Evolutionary conservation across 2,329 filamentous ascomycete genomes (phyloP).

Genomic region (Dactylonectria macrodidyma): DNA sequence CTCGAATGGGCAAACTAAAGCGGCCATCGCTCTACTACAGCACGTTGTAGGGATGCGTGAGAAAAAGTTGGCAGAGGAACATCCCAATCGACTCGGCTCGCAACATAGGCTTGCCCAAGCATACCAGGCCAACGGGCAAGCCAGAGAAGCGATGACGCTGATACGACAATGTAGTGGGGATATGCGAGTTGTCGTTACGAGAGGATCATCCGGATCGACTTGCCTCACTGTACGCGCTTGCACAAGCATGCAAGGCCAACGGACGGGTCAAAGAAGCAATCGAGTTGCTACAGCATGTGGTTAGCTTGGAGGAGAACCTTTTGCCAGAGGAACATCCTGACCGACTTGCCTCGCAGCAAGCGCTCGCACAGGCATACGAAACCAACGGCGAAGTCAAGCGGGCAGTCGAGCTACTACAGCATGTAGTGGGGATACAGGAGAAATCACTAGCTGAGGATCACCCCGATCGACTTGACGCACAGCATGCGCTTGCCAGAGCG

Average conservation of each 20-base stretch:
- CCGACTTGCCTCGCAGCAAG: no score
- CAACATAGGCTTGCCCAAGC: constrained; percentile 1
- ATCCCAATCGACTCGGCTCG: neutral
- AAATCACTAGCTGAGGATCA: neutral
- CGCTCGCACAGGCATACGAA: no score
- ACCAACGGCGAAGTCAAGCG: neutral
- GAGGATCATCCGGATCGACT: neutral
- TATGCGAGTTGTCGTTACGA: neutral
- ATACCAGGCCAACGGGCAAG: neutral
- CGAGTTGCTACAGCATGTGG: no score
- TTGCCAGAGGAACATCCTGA: no score
- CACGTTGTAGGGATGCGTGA: neutral
- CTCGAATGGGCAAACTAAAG: neutral
- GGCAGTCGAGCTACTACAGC: constrained; percentile 1
- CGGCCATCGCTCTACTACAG: neutral
- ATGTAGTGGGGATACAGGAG: neutral
- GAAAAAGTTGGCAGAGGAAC: neutral
- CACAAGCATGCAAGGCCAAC: neutral
- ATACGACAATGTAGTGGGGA: neutral
- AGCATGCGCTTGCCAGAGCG: no score
- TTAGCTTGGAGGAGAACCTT: no score
- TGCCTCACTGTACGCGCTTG: neutral
- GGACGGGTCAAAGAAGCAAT: neutral
- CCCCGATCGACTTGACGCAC: neutral
- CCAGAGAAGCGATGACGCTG: neutral